phyloP scores from a whole-genome alignment of 495 filamentous ascomycete species.

The Cercophora samala region DNA sequence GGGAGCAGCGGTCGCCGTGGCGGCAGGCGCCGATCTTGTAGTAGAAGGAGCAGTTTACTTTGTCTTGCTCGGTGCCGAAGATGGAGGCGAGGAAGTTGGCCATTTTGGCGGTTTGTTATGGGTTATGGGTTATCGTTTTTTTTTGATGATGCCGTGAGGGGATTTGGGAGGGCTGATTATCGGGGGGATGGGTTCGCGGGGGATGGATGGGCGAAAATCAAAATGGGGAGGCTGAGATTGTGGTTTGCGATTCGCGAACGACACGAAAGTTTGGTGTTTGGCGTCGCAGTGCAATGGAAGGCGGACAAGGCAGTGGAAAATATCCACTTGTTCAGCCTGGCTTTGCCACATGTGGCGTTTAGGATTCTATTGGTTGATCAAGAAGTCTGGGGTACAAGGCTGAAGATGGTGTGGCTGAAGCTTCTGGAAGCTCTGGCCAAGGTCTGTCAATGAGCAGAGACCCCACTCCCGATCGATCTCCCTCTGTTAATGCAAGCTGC shows the following conservation, averaged over 20 bases:
- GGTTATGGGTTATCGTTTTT: background rate
- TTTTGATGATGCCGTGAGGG: background rate
- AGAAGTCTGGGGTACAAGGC: constrained; percentile 7
- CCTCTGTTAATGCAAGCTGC: no score
- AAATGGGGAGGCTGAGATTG: background rate
- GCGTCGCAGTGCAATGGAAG: background rate
- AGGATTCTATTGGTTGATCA: background rate
- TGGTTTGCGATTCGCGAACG: background rate
- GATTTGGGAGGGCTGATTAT: no score
- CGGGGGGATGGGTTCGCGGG: constrained; percentile 1
- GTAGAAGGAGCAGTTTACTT: constrained; percentile 55
- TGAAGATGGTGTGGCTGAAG: constrained; percentile 23
- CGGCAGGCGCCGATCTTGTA: constrained; percentile 87
- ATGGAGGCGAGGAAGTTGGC: constrained; percentile 99
- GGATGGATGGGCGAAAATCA: constrained; percentile 4
- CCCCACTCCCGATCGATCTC: background rate
- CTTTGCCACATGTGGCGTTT: constrained; percentile 1
- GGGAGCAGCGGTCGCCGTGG: constrained; percentile 94
- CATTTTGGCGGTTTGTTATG: constrained; percentile 37
- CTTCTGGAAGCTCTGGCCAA: constrained; percentile 16
- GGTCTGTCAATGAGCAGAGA: background rate
- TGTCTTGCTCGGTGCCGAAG: constrained; percentile 99
- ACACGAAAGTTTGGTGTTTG: constrained; percentile 8
- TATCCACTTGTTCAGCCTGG: constrained; percentile 5
- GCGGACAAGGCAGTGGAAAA: background rate